Base-by-base conservation (phyloP, 257 asterid species). In the Paraleonurus japonicus region DNA sequence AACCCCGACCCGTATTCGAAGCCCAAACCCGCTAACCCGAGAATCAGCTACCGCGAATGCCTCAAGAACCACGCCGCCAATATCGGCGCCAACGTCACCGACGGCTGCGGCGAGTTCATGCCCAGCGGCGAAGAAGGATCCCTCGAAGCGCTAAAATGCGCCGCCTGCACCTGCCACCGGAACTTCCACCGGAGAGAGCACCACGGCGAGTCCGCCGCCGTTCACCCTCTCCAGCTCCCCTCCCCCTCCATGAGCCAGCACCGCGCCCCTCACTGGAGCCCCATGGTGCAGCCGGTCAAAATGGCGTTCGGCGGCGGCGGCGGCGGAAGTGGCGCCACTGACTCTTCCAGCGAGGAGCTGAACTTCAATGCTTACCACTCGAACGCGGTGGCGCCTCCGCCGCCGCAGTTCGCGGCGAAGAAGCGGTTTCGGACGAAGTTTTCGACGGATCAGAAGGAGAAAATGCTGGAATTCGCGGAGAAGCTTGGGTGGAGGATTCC, bases 71-170 rank as follows among this genome's bases (percentile, higher is more conserved):
- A 93, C 73, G 98, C 98, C 13, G 98, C 97, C 24, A 84, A 55
- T 59, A 81, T 84, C 32, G 98, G 98, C 45, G 96, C 96, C n/a
- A 85, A 79, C 74, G 96, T 90, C 65, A 90, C 92, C 20, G 98
- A 94, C 60, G 98, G 98, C 7, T 94, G 98, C 85, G 96, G 98
- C 4, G 98, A 93, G 61, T 93, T 93, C 78, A 93, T 93, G 98
- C 98, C 97, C 2, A 70, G 85, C 74, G 98, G 98, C 7, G 92
- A 79, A 4, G 92, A 90, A 1, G 98, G 97, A 0, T 89, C 97
- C 4, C 84, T 93, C 0, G 97, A 91, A 12, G 92, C 97, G 11
- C 82, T 94, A 9, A 94, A 82, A 13, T 94, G 97, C 78, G 98
- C 98, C 39, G 98, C 96, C 74, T 94, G 98, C 82, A 39, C 35